Evolutionary conservation across 257 asterid species (phyloP).

Genomic region (Solanum commersonii): DNA sequence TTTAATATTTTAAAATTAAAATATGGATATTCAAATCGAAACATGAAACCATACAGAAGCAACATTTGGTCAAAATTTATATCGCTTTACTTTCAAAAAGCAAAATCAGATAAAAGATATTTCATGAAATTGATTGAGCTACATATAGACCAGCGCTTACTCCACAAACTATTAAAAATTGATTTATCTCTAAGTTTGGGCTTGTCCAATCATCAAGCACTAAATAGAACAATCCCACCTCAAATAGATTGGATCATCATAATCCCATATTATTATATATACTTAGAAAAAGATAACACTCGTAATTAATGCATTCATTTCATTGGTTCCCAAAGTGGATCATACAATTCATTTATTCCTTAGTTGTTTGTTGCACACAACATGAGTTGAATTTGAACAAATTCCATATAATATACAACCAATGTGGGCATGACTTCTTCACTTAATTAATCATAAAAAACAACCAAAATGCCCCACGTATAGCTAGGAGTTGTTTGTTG

Average conservation of each 20-base stretch:
- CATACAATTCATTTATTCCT: not conserved
- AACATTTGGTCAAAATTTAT: not conserved
- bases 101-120: not conserved
- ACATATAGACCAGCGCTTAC: not conserved
- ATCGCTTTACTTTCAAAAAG: not conserved
- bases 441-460: not conserved
- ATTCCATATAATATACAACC: not conserved
- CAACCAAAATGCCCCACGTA: not conserved
- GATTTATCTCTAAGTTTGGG: not conserved
- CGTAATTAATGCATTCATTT: not conserved
- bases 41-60: not conserved
- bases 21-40: no score
- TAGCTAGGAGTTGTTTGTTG: slow-evolving; percentile 23
- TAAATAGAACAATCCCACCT: not conserved
- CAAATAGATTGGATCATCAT: not conserved
- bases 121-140: not conserved
- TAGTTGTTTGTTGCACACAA: not conserved
- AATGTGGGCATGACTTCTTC: not conserved
- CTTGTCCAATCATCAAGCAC: not conserved
- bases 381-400: not conserved
- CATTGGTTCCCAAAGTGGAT: not conserved
- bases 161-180: not conserved
- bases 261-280: not conserved
- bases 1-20: not conserved
- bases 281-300: not conserved